Conservation (phyloP, 306 rosid genomes). For the Cicer chorassanicum region DNA sequence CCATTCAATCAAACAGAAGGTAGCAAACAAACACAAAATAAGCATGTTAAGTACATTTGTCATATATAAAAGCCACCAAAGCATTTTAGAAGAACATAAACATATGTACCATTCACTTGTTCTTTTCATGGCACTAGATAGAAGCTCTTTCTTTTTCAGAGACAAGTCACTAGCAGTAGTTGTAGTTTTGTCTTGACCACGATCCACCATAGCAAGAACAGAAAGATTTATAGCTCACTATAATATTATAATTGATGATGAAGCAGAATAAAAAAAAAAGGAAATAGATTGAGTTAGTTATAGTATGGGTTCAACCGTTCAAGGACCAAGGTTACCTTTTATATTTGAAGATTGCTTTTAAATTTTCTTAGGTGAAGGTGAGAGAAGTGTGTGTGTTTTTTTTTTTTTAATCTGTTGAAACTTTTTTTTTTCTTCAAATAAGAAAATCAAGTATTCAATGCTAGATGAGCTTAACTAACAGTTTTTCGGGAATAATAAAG, state of each 20-base stretch:
- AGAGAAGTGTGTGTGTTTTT: background rate
- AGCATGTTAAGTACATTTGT: constrained; percentile 23
- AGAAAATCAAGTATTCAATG: constrained; percentile 33
- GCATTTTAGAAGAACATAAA: constrained; percentile 4
- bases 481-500: constrained; percentile 35
- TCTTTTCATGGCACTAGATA: constrained; percentile 83
- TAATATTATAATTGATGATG: constrained; percentile 37
- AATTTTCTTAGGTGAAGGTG: constrained; percentile 34
- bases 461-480: constrained; percentile 41
- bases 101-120: constrained; percentile 84
- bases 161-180: constrained; percentile 59
- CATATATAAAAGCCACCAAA: background rate
- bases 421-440: constrained; percentile 22
- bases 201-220: constrained; percentile 65
- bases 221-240: constrained; percentile 46
- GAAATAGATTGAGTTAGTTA: constrained; percentile 40
- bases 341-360: constrained; percentile 47
- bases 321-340: constrained; percentile 41
- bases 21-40: constrained; percentile 26
- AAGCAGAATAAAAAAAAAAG: constrained; percentile 40
- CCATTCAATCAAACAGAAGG: constrained; percentile 20
- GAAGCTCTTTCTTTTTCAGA: constrained; percentile 79
- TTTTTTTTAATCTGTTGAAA: constrained; percentile 12
- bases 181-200: constrained; percentile 51
- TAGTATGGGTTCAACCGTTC: constrained; percentile 15